Base-by-base conservation (phyloP, 805 yeast species). In the Yarrowia keelungensis region DNA sequence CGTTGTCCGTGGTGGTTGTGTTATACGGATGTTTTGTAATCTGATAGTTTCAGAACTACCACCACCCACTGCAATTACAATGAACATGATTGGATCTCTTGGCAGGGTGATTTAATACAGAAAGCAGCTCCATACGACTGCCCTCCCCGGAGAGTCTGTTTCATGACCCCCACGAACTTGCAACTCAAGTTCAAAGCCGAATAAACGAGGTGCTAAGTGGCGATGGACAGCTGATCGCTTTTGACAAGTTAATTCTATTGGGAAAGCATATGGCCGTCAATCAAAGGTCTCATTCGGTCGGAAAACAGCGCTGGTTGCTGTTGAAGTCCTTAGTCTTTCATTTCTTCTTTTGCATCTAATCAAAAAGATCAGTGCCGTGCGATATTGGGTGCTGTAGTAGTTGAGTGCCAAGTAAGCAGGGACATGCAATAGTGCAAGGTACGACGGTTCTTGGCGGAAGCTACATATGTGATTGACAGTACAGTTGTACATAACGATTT, bases 341-440 rank as follows among this genome's bases (percentile, higher is more conserved):
- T 15, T 11, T 19, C 19, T 19, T 19, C 19, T 19, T 19, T 19
- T 49, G 8, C 32, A 36, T 51, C 26, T 51, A 15, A 49, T 49
- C 53, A 49, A 32, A 15, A 32, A 15, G 22, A 32, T 49, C 51
- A 49, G 19, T 49, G 53, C 53, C 53, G 36, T 47, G 36, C 15
- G 15, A 19, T 4, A 10, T 26, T 26, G 32, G 7, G 32, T 26
- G 32, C 32, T 26, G 7, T 26, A 26, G 7, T 5, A 5, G 32
- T 26, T 26, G 32, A 26, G 32, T 26, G 32, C 32, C 32, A 26
- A 26, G 32, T 26, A 26, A 26, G 32, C 32, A 26, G 32, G 32
- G 32, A 26, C 32, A 26, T 26, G 32, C 32, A 5, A 26, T 26
- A 26, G 32, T 26, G 32, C 32, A 26, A 26, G 32, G 32, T 26